Conservation (phyloP, 495 filamentous ascomycete genomes). For the Monascus purpureus region DNA sequence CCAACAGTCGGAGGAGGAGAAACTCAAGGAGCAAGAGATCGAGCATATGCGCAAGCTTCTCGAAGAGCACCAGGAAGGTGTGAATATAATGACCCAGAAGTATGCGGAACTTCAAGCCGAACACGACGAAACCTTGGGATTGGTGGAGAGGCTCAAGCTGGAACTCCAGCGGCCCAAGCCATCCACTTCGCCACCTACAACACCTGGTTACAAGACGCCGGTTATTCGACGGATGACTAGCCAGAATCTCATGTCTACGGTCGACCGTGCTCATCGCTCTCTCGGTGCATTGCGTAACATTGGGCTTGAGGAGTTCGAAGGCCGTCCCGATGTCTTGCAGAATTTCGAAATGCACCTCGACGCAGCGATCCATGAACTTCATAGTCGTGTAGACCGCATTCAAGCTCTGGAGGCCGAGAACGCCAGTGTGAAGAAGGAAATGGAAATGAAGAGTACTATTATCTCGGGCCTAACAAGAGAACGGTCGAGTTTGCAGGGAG, state of each 20-base stretch:
- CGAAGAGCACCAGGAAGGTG: slow-evolving; percentile 60
- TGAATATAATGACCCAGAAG: slow-evolving; percentile 55
- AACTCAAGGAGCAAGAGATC: slow-evolving; percentile 42
- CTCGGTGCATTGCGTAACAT: slow-evolving; percentile 80
- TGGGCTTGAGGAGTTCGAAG: slow-evolving; percentile 70
- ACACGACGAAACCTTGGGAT: slow-evolving; percentile 66
- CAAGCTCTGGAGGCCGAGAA: slow-evolving; percentile 82
- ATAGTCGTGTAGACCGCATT: slow-evolving; percentile 74
- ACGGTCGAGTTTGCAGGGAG: slow-evolving; percentile 68
- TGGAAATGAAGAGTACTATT: slow-evolving; percentile 89
- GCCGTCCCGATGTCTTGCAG: slow-evolving; percentile 70
- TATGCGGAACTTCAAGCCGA: slow-evolving; percentile 70
- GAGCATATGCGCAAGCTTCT: slow-evolving; percentile 55
- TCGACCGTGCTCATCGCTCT: slow-evolving; percentile 87
- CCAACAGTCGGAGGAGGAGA: slow-evolving; percentile 10
- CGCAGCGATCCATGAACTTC: slow-evolving; percentile 82
- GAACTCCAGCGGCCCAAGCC: slow-evolving; percentile 65
- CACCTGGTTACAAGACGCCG: slow-evolving; percentile 31
- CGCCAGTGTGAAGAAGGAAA: slow-evolving; percentile 72
- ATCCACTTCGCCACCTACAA: slow-evolving; percentile 50
- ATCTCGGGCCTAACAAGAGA: slow-evolving; percentile 90
- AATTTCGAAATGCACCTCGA: slow-evolving; percentile 89
- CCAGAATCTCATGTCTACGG: slow-evolving; percentile 67
- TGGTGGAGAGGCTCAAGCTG: slow-evolving; percentile 79
- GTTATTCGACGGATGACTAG: slow-evolving; percentile 89